Evolutionary conservation across 345 rosid species (phyloP).

Genomic region (Geranium brycei): DNA sequence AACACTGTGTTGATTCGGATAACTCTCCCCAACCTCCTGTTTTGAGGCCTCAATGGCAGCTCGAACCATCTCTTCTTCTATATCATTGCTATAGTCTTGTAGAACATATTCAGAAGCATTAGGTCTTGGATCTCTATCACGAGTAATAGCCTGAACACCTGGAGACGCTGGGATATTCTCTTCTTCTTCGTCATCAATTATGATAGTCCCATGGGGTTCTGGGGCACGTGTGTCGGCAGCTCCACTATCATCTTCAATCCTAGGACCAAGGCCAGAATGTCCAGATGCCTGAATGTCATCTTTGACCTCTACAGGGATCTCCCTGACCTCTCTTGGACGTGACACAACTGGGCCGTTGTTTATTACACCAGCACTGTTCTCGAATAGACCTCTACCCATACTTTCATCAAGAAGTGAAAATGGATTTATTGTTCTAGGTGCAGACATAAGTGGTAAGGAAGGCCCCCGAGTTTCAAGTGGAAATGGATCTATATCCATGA

Average conservation of each 20-base stretch:
- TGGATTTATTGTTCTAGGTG: conserved; percentile 24
- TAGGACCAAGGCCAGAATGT: conserved; percentile 43
- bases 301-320: conserved; percentile 75
- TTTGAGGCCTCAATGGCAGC: conserved; percentile 99
- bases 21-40: conserved; percentile 46
- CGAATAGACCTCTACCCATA: conserved; percentile 29
- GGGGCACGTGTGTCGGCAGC: conserved; percentile 34
- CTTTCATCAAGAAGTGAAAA: conserved; percentile 40
- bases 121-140: conserved; percentile 18
- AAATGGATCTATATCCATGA: conserved; percentile 73
- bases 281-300: conserved; percentile 42
- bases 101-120: conserved; percentile 33
- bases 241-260: conserved; percentile 68
- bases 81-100: conserved; percentile 55
- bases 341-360: conserved; percentile 44
- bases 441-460: conserved; percentile 25
- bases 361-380: conserved; percentile 29
- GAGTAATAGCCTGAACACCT: conserved; percentile 19
- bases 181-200: conserved; percentile 47
- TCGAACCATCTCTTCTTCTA: conserved; percentile 93
- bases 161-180: conserved; percentile 29
- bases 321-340: conserved; percentile 77
- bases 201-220: conserved; percentile 38
- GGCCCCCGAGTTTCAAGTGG: conserved; percentile 24
- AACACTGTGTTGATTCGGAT: conserved; percentile 6